Evolutionary conservation across 176 grass and related monocot species (phyloP), one percentile per base, ranked within the genome.

Genomic region (Phoenix dactylifera): DNA sequence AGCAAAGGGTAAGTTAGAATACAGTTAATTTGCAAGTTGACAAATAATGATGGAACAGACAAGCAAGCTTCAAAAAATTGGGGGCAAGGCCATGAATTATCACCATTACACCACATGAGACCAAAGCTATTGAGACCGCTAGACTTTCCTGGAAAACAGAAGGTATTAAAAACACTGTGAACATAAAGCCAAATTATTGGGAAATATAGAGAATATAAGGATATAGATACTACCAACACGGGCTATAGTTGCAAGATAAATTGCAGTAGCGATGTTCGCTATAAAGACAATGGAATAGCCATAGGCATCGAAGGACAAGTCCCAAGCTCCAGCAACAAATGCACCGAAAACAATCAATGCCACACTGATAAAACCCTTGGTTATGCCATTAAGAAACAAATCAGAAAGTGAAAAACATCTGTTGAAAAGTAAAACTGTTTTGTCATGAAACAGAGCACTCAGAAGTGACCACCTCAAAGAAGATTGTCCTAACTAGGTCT

Each of bases 371-470:
- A 55, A 22, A 55, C 9, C 17, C 25, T 72, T 55, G 49, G 75
- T 90, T 72, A 55, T 63, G 20, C 51, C 58, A 73, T 55, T 67
- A 50, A 57, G 35, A 32, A 89, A 68, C 18, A 76, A 51, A 44
- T 23, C 60, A 71, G 65, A 72, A 74, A 44, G 35, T 44, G 35
- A 12, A 44, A 44, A 44, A 44, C 35, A 44, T 44, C 35, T 12
- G 3, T 10, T 44, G 70, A 20, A 61, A 49, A 82, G 64, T 14
- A 39, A n/a, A 60, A 10, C 9, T 0, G 0, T 14, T 30, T 30
- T 44, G 32, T 44, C 35, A 44, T 44, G 7, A 44, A 3, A 44
- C 7, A 44, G 35, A 44, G 7, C 35, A 44, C 12, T 44, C 35
- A 44, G 35, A 44, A 12, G 35, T 2, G 2, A 44, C 7, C 35